Evolutionary conservation across 495 filamentous ascomycete genomes (phyloP), one percentile per base, ranked within the genome.

Genomic region (Trichoderma reesei): DNA sequence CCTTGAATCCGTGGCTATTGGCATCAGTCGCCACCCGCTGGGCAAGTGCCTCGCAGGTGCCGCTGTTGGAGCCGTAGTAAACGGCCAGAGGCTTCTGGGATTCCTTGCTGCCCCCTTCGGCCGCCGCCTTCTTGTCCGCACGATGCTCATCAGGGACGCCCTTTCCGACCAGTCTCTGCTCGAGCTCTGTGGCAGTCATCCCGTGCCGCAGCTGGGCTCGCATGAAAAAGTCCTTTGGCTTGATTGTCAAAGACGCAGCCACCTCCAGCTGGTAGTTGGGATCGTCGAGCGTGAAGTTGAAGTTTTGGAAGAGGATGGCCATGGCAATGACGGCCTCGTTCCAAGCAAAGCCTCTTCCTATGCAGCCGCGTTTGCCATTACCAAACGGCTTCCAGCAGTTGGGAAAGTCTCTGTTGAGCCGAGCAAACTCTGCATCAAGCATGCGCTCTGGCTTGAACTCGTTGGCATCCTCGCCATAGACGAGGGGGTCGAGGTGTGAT

Each of bases 21-120:
- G 85, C 85, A 69, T 80, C 78, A 63, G 78, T 75, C 2, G 83
- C 83, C 10, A 90, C 69, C 41, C 75, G 75, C 60, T 83, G 77
- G 0, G 87, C 85, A 59, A 90, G 74, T 1, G 81, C 76, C 67
- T 88, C 82, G 67, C 87, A 90, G 4, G 87, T 90, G 0, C 87
- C 87, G 11, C 82, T 83, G 63, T 90, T 89, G 0, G 82, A 85
- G 16, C 86, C 87, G 67, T 84, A 90, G 34, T 86, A 77, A n/a
- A 90, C 84, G 41, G 77, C 74, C 72, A 90, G 79, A 1, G 68
- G 65, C 60, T 63, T 36, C n/a, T 44, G 60, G 18, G 2, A 38
- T 20, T 13, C 36, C 48, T 64, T 41, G n/a, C 18, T 41, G 26
- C 26, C 26, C 46, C 31, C 20, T n/a, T 10, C 62, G 20, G 11